Conservation (phyloP, 2,329 filamentous ascomycete species). For the Colletotrichum sojae region DNA sequence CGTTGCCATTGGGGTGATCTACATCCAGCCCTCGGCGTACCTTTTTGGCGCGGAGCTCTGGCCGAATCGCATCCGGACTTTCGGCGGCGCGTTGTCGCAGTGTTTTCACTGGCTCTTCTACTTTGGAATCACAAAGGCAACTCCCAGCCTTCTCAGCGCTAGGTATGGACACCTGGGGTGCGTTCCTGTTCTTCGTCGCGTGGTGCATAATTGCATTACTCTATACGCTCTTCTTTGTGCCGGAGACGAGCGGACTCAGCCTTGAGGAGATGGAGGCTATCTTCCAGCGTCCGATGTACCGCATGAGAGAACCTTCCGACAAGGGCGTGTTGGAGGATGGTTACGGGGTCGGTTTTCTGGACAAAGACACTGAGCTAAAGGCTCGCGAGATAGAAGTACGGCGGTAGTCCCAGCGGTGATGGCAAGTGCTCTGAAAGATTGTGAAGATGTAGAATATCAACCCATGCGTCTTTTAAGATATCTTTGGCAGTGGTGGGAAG, state of each 20-base stretch:
- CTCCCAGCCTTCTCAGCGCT: conserved; percentile 2
- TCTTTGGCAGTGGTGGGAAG: too few relatives aligned
- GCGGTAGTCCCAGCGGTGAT: too few relatives aligned
- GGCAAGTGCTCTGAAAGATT: too few relatives aligned
- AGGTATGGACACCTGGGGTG: conserved; percentile 19
- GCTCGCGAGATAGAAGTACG: too few relatives aligned
- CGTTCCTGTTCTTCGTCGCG: conserved; percentile 18
- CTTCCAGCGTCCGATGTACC: conserved; percentile 17
- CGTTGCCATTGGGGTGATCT: conserved; percentile 59
- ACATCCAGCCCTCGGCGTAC: conserved; percentile 61
- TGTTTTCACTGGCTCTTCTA: conserved; percentile 21
- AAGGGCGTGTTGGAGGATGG: too few relatives aligned
- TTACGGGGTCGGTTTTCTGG: too few relatives aligned
- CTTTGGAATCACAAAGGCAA: conserved; percentile 11
- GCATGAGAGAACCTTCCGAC: conserved; percentile 7
- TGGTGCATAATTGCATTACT: conserved; percentile 20
- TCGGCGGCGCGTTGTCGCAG: conserved; percentile 42
- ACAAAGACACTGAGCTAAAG: too few relatives aligned
- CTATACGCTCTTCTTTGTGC: conserved; percentile 19
- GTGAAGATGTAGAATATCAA: too few relatives aligned
- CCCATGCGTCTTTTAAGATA: too few relatives aligned
- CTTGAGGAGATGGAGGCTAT: conserved; percentile 25
- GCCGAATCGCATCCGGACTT: conserved; percentile 60
- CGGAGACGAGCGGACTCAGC: conserved; percentile 11
- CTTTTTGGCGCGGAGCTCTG: conserved; percentile 61